Conservation (phyloP, 352 stramenopile genomes). For the Phytophthora pluvialis region DNA sequence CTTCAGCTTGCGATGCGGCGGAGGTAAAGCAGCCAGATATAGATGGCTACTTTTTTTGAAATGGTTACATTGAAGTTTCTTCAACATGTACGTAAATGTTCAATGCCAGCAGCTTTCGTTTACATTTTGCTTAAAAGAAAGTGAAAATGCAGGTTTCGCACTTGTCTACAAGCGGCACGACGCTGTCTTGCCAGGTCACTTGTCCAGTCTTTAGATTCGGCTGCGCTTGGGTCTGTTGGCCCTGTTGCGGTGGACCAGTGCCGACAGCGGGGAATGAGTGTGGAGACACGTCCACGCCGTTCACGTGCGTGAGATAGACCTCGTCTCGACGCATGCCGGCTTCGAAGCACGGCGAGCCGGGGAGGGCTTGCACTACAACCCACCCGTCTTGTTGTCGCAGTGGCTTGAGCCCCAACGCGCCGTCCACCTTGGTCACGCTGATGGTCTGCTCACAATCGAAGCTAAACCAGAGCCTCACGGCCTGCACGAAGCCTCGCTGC, state of each 20-base stretch:
- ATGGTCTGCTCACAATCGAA: conserved; percentile 83
- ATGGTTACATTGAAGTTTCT: conserved; percentile 20
- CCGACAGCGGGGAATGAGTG: conserved; percentile 71
- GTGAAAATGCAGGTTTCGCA: conserved; percentile 82
- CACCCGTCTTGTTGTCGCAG: conserved; percentile 79
- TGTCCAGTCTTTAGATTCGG: conserved; percentile 35
- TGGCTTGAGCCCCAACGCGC: conserved; percentile 68
- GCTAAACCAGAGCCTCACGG: conserved; percentile 80
- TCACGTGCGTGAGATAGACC: conserved; percentile 83
- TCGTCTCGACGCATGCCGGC: conserved; percentile 76
- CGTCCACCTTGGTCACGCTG: conserved; percentile 79
- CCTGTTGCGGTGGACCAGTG: conserved; percentile 14
- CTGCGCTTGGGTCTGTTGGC: conserved; percentile 24
- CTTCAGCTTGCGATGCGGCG: conserved; percentile 8
- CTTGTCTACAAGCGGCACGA: conserved; percentile 77
- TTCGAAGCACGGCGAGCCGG: conserved; percentile 69
- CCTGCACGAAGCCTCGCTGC: conserved; percentile 68
- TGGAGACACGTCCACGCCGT: conserved; percentile 78
- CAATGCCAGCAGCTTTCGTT: background rate
- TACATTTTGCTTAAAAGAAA: conserved; percentile 57
- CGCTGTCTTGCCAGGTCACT: conserved; percentile 78
- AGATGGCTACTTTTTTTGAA: conserved; percentile 12
- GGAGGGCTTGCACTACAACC: conserved; percentile 77
- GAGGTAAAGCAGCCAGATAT: conserved; percentile 18
- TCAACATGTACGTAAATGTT: background rate